A percentile compares a stretch with the other conserved stretches of the same genome.
Conservation (phyloP, 805 yeast species). For the Kazachstania taianensis region DNA sequence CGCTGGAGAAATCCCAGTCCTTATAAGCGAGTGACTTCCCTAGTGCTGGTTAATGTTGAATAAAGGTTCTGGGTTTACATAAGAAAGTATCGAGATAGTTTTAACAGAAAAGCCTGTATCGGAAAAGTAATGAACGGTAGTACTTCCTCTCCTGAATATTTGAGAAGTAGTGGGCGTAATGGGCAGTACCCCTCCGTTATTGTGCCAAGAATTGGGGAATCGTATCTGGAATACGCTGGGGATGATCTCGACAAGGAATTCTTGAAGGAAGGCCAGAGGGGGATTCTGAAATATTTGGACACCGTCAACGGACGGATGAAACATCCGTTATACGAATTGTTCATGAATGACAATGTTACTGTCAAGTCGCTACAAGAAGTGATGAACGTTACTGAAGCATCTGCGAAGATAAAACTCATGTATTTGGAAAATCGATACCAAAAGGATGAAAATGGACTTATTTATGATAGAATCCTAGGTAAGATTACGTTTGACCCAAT, state of each 20-base stretch:
- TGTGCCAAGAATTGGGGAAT: constrained; percentile 14
- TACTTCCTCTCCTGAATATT: too few species aligned
- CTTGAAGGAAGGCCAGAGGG: constrained; percentile 18
- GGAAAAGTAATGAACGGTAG: too few species aligned
- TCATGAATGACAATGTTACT: constrained; percentile 15
- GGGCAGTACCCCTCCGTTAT: too few species aligned
- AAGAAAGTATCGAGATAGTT: too few species aligned
- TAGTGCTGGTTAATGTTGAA: too few species aligned
- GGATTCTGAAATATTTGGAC: constrained; percentile 13
- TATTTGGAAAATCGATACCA: constrained; percentile 19
- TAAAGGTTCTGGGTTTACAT: too few species aligned
- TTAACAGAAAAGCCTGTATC: too few species aligned
- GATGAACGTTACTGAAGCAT: not conserved
- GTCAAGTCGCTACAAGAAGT: constrained; percentile 13
- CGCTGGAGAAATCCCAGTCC: too few species aligned
- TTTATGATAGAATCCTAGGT: constrained; percentile 17
- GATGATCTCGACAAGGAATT: constrained; percentile 10
- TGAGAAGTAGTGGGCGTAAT: too few species aligned
- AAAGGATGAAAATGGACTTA: constrained; percentile 12
- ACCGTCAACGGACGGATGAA: constrained; percentile 20
- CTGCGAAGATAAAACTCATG: constrained; percentile 7
- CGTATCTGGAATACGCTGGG: constrained; percentile 11
- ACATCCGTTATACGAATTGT: constrained; percentile 20
- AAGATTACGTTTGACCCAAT: constrained; percentile 25
- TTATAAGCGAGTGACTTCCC: too few species aligned